A percentile compares a stretch with the other conserved stretches of the same genome.
These are phyloP conservation scores for Arthrobotrys iridis DNA, from an alignment of 2,329 filamentous ascomycete species.

Conservation along the genomic window DNA sequence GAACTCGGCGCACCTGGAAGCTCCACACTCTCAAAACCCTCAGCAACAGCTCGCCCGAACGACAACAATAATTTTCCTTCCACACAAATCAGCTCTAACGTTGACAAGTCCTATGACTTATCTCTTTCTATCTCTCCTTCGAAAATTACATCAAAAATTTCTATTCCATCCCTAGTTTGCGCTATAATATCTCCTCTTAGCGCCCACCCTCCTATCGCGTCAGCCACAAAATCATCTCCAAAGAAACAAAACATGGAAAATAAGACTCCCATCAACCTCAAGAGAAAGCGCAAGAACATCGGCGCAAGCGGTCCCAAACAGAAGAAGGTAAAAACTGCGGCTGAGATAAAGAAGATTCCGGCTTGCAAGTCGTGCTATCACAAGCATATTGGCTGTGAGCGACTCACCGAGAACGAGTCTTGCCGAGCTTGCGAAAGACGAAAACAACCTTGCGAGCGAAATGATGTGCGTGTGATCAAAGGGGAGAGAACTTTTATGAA, in stretches of 20 bases:
- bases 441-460: slow-evolving; percentile 8
- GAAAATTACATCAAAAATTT: not conserved
- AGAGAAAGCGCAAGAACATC: slow-evolving; percentile 26
- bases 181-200: not conserved
- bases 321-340: slow-evolving; percentile 5
- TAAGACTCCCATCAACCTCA: not conserved
- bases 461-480: slow-evolving; percentile 33
- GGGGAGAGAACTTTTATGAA: slow-evolving; percentile 10
- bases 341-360: slow-evolving; percentile 13
- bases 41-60: not conserved
- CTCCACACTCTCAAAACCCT: not conserved
- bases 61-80: not conserved
- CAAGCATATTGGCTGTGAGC: slow-evolving; percentile 41
- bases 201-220: too few relatives aligned
- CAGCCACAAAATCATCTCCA: not conserved
- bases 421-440: slow-evolving; percentile 25
- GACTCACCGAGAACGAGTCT: not conserved
- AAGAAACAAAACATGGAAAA: not conserved
- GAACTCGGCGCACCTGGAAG: slow-evolving; percentile 8
- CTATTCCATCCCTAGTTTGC: not conserved
- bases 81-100: not conserved
- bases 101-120: not conserved
- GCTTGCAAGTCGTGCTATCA: slow-evolving; percentile 45
- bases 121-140: not conserved
- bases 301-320: not conserved